Evolutionary conservation across 768 basidiomycete genomes (phyloP), one percentile per base, ranked within the genome.

Genomic region (Termitomyces sp.): DNA sequence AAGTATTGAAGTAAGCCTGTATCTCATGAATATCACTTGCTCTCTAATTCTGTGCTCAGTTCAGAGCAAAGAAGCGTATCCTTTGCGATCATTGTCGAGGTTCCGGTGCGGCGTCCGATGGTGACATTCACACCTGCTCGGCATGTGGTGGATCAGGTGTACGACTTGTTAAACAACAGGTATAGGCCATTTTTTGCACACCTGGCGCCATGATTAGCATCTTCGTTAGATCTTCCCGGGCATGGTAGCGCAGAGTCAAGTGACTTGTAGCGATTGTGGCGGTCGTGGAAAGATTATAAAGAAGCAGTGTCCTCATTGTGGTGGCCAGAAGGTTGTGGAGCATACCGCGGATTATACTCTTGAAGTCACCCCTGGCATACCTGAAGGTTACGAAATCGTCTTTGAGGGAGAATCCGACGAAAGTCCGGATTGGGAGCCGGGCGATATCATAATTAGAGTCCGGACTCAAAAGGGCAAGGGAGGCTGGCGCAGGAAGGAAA

Each of bases 391-490:
- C 68, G 93, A 99, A 72, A 84, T 96, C 40, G 82, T 96, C 1
- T 98, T 95, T 62, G 93, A 97, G 67, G 94, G 94, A n/a, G 96
- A 98, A 72, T 91, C 92, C 49, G 97, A 98, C 71, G 96, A 99
- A 76, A 91, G 81, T 59, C 93, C 94, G 3, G 97, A 98, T 66
- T 97, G 91, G 91, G 95, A 96, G 69, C 79, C 97, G 7, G 97
- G 97, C 8, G 96, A 99, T 75, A 85, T 99, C 53, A 80, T 98
- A 40, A 79, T 98, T 51, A 80, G 94, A 55, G 88, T 98, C 16
- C 79, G 90, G 65, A 95, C 89, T 68, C 83, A 83, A 74, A 87
- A 87, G 66, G 83, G 87, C 61, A 84, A 84, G 65, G 94, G 93
- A 52, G 86, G 88, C 3, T 98, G 90, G 86, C 81, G 87, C 64